A percentile compares a stretch with the other conserved stretches of the same genome.
Conservation (phyloP, 2,329 filamentous ascomycete species). For the Cytospora piceae region DNA sequence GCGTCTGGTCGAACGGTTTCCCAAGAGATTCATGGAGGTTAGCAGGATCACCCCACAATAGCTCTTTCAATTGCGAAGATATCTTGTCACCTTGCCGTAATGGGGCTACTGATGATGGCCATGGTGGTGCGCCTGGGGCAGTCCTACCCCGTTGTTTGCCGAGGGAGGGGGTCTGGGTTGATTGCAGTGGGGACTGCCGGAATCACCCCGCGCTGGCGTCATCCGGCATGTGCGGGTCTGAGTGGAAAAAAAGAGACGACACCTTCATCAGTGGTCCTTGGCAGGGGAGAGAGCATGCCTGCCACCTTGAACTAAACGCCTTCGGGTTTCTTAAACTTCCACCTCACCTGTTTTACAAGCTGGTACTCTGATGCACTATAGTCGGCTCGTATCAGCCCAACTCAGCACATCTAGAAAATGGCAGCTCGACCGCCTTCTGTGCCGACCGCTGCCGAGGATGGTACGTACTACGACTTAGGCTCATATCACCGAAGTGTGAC, state of each 20-base stretch:
- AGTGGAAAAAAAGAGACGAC: background rate
- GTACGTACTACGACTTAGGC: constrained; percentile 66
- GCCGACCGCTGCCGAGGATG: constrained; percentile 28
- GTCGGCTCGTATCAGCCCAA: background rate
- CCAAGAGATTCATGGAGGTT: constrained; percentile 27
- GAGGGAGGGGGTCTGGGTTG: background rate
- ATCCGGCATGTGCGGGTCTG: background rate
- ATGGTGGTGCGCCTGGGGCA: background rate
- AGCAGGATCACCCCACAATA: constrained; percentile 23
- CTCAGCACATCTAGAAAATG: background rate
- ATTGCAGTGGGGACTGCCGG: background rate
- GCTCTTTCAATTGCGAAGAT: background rate
- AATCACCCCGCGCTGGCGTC: constrained; percentile 3
- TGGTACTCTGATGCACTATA: background rate
- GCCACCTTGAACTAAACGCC: too few relatives aligned
- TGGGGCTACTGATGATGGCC: background rate
- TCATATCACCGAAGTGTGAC: constrained; percentile 58
- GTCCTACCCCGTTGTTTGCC: background rate
- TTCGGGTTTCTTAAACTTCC: too few relatives aligned
- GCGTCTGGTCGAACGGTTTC: constrained; percentile 29
- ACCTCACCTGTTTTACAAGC: background rate
- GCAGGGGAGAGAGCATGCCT: background rate
- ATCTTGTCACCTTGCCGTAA: background rate
- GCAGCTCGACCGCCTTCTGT: constrained; percentile 15
- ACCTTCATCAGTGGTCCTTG: background rate